Evolutionary conservation across 78 protist genomes (phyloP).

Genomic region (Emiliania huxleyi): DNA sequence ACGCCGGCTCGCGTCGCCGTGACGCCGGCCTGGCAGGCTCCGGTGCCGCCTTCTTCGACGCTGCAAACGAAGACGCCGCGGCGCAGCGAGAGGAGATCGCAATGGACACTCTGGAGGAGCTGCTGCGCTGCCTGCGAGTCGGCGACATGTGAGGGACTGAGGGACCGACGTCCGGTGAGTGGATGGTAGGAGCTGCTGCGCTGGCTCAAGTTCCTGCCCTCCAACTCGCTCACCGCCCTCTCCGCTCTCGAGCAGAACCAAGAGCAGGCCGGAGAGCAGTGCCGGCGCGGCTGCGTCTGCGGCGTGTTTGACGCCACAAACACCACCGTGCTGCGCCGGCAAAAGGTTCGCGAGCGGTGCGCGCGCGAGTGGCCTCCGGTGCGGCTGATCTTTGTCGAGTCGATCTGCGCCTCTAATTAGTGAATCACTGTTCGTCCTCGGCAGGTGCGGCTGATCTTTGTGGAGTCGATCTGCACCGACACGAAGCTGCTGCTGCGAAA

Average conservation of each 20-base stretch:
- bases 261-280: neutral
- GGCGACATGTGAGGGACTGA: no score
- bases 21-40: neutral
- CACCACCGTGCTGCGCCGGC: neutral
- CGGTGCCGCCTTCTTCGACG: neutral
- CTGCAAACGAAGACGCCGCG: neutral
- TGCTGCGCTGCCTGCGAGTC: no score
- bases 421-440: no score
- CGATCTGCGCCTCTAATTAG: no score
- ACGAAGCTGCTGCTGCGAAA: neutral
- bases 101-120: neutral
- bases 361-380: neutral
- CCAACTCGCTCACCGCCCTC: neutral
- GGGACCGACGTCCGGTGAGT: no score
- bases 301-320: conserved; percentile 14
- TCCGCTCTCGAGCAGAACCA: neutral
- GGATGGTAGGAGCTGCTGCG: no score
- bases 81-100: neutral
- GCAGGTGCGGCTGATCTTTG: neutral
- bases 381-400: no score
- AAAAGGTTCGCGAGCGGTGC: neutral
- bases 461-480: neutral
- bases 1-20: neutral
- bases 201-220: neutral
- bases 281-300: neutral